Conservation (phyloP, 2,329 filamentous ascomycete species). For the Drechslerella dactyloides region DNA sequence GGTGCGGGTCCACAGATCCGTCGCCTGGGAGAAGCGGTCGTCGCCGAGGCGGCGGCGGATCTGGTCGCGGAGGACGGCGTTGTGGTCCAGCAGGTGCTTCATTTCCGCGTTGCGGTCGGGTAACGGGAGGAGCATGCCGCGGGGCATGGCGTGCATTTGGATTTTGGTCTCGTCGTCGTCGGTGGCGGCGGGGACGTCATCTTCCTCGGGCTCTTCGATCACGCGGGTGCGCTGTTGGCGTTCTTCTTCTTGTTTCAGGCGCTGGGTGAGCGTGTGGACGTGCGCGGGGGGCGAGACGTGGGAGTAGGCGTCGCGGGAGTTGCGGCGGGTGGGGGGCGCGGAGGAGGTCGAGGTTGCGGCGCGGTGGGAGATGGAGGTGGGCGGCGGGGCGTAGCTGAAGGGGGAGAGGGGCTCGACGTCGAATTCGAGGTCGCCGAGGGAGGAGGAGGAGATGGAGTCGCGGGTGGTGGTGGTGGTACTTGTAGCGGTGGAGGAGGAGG, state of each 20-base stretch:
- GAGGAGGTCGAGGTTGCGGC: conserved; percentile 21
- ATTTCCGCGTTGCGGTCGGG: conserved; percentile 47
- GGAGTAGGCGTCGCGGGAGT: conserved; percentile 36
- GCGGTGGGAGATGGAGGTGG: conserved; percentile 16
- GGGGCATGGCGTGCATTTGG: conserved; percentile 46
- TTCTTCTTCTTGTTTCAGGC: conserved; percentile 12
- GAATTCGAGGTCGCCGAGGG: conserved; percentile 41
- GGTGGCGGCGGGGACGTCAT: conserved; percentile 3
- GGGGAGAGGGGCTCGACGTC: conserved; percentile 46
- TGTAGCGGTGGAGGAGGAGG: neutral
- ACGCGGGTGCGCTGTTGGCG: conserved; percentile 10
- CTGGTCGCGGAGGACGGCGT: conserved; percentile 16
- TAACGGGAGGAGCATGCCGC: conserved; percentile 41
- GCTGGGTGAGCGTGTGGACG: conserved; percentile 23
- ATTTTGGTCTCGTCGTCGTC: conserved; percentile 39
- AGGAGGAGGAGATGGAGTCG: conserved; percentile 12
- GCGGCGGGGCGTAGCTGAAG: conserved; percentile 28
- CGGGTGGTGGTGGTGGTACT: neutral
- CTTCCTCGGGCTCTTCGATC: neutral
- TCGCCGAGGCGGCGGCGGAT: conserved; percentile 32
- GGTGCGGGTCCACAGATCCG: conserved; percentile 42
- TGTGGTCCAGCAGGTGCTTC: conserved; percentile 40
- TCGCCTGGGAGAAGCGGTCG: conserved; percentile 21
- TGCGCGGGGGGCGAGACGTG: conserved; percentile 30
- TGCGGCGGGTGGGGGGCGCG: conserved; percentile 23